Percentiles rank a stretch among this genome's conserved stretches.
These are phyloP conservation scores for Tylopilus rubrobrunneus DNA, from an alignment of 768 basidiomycete species.

Conservation along the genomic window DNA sequence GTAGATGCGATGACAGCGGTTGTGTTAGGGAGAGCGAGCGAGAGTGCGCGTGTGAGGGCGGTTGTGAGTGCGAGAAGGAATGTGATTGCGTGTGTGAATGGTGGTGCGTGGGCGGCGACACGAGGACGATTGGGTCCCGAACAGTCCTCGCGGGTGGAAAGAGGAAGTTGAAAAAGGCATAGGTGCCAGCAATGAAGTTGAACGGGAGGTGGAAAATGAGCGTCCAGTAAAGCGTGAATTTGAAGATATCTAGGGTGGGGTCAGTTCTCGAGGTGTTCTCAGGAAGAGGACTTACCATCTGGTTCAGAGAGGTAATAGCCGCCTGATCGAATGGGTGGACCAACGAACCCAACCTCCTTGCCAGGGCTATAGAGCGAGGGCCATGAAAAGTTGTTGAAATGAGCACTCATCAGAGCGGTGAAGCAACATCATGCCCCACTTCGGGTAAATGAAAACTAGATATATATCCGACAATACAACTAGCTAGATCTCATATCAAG, in stretches of 20 bases:
- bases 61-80: too few relatives aligned
- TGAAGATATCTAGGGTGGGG: slow-evolving; percentile 35
- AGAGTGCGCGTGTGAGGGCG: not conserved
- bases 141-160: slow-evolving; percentile 31
- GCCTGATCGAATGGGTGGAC: slow-evolving; percentile 28
- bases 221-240: slow-evolving; percentile 47
- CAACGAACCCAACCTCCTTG: slow-evolving; percentile 29
- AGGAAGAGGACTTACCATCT: slow-evolving; percentile 21
- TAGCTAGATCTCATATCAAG: not conserved
- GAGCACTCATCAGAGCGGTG: not conserved
- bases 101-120: not conserved
- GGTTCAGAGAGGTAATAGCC: slow-evolving; percentile 35
- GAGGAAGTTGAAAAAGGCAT: slow-evolving; percentile 40
- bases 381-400: slow-evolving; percentile 28
- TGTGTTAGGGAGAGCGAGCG: not conserved
- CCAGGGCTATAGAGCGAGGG: slow-evolving; percentile 37
- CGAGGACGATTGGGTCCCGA: slow-evolving; percentile 1
- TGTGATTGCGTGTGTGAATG: too few relatives aligned
- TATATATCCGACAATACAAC: not conserved
- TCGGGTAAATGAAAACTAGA: not conserved
- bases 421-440: not conserved
- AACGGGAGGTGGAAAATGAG: slow-evolving; percentile 43
- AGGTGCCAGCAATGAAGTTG: slow-evolving; percentile 37
- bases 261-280: not conserved
- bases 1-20: not conserved